Conservation (phyloP, 345 rosid species). For the Isatis tinctoria region DNA sequence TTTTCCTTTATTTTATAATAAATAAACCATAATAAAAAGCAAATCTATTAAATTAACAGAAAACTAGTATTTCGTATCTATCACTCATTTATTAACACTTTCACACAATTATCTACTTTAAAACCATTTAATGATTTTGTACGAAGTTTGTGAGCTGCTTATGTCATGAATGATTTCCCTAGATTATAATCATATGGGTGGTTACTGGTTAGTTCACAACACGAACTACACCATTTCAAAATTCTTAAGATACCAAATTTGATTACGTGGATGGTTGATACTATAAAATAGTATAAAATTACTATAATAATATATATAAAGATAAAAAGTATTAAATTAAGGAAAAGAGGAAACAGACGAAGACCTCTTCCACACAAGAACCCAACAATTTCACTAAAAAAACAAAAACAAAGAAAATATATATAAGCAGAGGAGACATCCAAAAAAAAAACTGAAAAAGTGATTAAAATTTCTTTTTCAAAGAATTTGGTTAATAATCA, state of each 20-base stretch:
- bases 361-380: slow-evolving; percentile 43
- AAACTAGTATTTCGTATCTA: not conserved
- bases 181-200: slow-evolving; percentile 4
- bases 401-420: slow-evolving; percentile 5
- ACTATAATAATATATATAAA: not conserved
- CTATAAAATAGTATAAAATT: not conserved
- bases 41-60: not conserved
- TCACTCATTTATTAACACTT: slow-evolving; percentile 21
- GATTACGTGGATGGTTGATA: slow-evolving; percentile 26
- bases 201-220: slow-evolving; percentile 34
- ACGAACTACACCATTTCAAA: slow-evolving; percentile 23
- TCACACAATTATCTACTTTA: slow-evolving; percentile 24
- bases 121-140: slow-evolving; percentile 23
- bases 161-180: slow-evolving; percentile 23
- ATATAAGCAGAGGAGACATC: slow-evolving; percentile 38
- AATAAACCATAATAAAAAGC: no score
- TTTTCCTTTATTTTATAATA: not conserved
- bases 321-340: not conserved
- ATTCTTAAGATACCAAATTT: slow-evolving; percentile 12
- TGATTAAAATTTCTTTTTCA: not conserved
- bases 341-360: slow-evolving; percentile 40
- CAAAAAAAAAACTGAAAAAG: slow-evolving; percentile 9
- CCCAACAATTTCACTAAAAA: slow-evolving; percentile 38
- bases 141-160: slow-evolving; percentile 15
- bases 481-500: slow-evolving; percentile 12